A percentile compares a stretch with the other conserved stretches of the same genome.
phyloP scores from a whole-genome alignment of 345 rosid species.

The Linum usitatissimum region DNA sequence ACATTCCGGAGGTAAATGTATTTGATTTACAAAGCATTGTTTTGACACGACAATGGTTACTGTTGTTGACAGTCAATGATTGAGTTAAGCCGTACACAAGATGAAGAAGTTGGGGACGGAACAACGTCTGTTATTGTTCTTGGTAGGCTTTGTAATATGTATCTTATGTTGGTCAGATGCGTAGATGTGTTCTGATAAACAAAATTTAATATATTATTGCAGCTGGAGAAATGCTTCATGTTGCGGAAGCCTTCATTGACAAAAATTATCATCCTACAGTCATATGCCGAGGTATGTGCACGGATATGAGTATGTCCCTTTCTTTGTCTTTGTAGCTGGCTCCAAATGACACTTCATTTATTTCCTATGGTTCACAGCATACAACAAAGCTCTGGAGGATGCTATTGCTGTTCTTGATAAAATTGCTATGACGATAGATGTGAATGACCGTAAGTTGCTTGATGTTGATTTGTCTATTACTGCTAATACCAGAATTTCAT shows the following conservation, averaged over 20 bases:
- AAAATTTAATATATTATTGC: constrained; percentile 3
- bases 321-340: neutral
- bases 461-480: neutral
- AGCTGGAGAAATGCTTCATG: constrained; percentile 99
- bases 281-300: constrained; percentile 62
- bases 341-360: neutral
- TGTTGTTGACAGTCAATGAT: constrained; percentile 70
- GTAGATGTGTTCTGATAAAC: no score
- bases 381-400: constrained; percentile 89
- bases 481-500: neutral
- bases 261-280: constrained; percentile 93
- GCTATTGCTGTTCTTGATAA: constrained; percentile 84
- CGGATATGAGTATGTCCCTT: neutral
- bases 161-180: neutral
- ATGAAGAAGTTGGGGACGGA: constrained; percentile 98
- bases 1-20: neutral
- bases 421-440: constrained; percentile 76
- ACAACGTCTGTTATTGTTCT: constrained; percentile 93
- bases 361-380: constrained; percentile 41
- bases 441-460: constrained; percentile 60
- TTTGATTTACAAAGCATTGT: neutral
- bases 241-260: constrained; percentile 83
- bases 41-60: neutral
- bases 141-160: constrained; percentile 34
- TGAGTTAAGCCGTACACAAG: constrained; percentile 90